Evolutionary conservation across 2,329 filamentous ascomycete species (phyloP).

Genomic region (Fusarium lateritium): DNA sequence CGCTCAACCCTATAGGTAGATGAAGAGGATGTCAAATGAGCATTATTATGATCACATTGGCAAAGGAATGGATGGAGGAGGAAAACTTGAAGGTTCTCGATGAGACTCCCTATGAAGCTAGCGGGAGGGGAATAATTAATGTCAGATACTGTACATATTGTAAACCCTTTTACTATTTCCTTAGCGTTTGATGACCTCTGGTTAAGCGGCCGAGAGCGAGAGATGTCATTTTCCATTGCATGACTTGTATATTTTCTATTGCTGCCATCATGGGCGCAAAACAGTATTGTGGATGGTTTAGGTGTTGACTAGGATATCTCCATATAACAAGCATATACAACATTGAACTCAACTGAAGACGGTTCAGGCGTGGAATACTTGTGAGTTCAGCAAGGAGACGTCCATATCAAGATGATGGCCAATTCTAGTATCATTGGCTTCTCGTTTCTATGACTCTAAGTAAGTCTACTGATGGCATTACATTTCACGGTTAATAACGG

Average conservation of each 20-base stretch:
- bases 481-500: too few relatives aligned
- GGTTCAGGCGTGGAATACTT: not conserved
- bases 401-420: not conserved
- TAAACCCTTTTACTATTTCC: conserved; percentile 43
- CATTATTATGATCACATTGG: conserved; percentile 6
- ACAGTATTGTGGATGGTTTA: conserved; percentile 24
- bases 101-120: conserved; percentile 30
- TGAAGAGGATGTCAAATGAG: not conserved
- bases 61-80: conserved; percentile 19
- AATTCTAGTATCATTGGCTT: not conserved
- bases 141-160: conserved; percentile 52
- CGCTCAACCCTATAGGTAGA: conserved; percentile 55
- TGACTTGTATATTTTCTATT: conserved; percentile 25
- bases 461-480: not conserved
- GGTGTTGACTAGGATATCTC: conserved; percentile 24
- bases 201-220: conserved; percentile 33
- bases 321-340: conserved; percentile 7
- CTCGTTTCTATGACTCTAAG: not conserved
- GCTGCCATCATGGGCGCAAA: conserved; percentile 6
- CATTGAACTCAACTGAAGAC: not conserved
- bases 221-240: conserved; percentile 25
- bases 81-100: conserved; percentile 32
- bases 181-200: conserved; percentile 41
- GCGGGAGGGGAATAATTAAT: conserved; percentile 45
- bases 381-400: too few relatives aligned